Evolutionary conservation across 768 basidiomycete genomes (phyloP).

Genomic region (Leccinum incarnatum): DNA sequence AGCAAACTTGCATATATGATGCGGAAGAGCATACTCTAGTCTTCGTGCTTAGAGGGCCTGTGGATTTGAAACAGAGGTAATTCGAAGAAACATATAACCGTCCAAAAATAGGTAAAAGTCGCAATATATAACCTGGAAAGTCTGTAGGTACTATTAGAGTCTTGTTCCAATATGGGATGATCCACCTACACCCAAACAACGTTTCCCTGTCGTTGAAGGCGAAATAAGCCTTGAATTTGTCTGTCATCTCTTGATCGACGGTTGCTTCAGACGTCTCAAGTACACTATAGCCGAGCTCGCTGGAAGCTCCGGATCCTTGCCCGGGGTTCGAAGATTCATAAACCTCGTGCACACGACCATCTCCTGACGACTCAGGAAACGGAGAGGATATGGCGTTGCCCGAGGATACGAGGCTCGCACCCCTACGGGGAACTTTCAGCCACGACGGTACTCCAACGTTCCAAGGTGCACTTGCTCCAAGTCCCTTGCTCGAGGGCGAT

Average conservation of each 20-base stretch:
- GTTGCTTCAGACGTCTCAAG: constrained; percentile 68
- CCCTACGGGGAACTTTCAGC: constrained; percentile 52
- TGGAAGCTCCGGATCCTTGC: constrained; percentile 33
- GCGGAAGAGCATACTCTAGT: constrained; percentile 63
- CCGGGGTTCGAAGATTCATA: constrained; percentile 34
- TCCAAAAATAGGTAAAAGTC: constrained; percentile 87
- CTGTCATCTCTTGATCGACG: constrained; percentile 59
- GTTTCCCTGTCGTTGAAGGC: constrained; percentile 87
- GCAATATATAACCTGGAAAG: constrained; percentile 86
- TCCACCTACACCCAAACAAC: constrained; percentile 78
- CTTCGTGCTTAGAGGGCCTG: constrained; percentile 70
- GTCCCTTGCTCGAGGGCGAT: constrained; percentile 43
- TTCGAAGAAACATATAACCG: constrained; percentile 89
- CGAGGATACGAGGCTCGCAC: constrained; percentile 33
- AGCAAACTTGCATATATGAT: constrained; percentile 3
- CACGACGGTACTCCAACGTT: constrained; percentile 69
- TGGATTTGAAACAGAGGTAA: constrained; percentile 93
- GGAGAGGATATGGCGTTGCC: constrained; percentile 22
- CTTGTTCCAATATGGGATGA: background rate
- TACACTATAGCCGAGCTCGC: constrained; percentile 76
- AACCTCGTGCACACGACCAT: constrained; percentile 54
- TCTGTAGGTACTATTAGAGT: constrained; percentile 46
- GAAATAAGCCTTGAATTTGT: constrained; percentile 80
- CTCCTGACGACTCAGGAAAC: constrained; percentile 23
- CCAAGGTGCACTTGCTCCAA: constrained; percentile 42